Evolutionary conservation across 2,329 filamentous ascomycete species (phyloP).

Genomic region (Ceratocystis smalleyi): DNA sequence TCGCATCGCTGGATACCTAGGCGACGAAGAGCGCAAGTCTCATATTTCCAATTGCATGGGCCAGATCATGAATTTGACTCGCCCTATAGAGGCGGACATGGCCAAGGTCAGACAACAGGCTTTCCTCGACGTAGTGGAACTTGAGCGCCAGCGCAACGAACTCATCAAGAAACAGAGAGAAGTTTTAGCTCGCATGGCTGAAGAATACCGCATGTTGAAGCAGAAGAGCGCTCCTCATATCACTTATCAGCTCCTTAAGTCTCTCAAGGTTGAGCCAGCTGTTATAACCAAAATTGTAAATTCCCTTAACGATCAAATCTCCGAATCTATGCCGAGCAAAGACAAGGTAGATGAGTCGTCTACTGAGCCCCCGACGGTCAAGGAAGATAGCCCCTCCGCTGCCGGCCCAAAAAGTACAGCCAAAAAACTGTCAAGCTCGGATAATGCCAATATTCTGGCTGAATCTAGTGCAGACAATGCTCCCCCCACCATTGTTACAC

Average conservation of each 20-base stretch:
- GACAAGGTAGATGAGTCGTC: neutral
- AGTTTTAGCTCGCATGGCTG: slow-evolving; percentile 1
- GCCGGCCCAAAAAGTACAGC: neutral
- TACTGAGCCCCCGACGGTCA: neutral
- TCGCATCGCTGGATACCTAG: slow-evolving; percentile 8
- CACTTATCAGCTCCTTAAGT: neutral
- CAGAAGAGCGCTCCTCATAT: neutral
- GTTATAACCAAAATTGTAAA: neutral
- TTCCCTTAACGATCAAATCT: neutral
- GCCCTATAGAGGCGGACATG: neutral
- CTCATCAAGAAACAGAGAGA: slow-evolving; percentile 6
- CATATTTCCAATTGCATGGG: neutral
- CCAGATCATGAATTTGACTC: neutral
- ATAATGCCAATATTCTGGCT: too few relatives aligned
- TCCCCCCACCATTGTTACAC: neutral
- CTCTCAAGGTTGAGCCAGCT: neutral
- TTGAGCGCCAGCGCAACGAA: slow-evolving; percentile 8
- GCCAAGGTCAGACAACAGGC: slow-evolving; percentile 3
- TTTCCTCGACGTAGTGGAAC: neutral
- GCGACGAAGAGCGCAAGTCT: neutral
- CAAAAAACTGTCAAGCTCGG: too few relatives aligned
- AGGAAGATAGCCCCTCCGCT: neutral
- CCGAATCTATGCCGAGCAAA: neutral
- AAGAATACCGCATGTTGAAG: neutral
- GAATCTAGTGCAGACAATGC: neutral